phyloP scores from a whole-genome alignment of 257 asterid species.

The Leptodermis oblonga region DNA sequence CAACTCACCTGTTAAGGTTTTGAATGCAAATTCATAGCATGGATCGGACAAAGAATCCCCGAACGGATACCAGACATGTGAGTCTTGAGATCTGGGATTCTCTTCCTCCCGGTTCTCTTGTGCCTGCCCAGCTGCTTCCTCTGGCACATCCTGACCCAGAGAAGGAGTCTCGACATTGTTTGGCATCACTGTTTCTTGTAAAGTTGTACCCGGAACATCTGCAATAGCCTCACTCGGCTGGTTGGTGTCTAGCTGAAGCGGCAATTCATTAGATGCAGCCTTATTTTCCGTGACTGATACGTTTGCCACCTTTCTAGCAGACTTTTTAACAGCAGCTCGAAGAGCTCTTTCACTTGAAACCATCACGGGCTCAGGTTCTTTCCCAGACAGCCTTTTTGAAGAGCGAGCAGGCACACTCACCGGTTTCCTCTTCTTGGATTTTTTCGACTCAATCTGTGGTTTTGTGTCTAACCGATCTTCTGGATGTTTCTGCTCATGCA shows the following conservation, averaged over 20 bases:
- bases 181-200: conserved; percentile 10
- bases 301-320: not conserved
- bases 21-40: conserved; percentile 39
- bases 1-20: conserved; percentile 46
- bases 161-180: not conserved
- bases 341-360: conserved; percentile 22
- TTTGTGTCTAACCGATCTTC: conserved; percentile 9
- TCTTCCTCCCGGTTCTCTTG: conserved; percentile 21
- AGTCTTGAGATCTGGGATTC: conserved; percentile 14
- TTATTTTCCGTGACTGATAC: not conserved
- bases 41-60: conserved; percentile 40
- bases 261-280: conserved; percentile 11
- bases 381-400: conserved; percentile 34
- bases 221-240: not conserved
- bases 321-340: conserved; percentile 21
- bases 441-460: conserved; percentile 3
- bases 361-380: conserved; percentile 24
- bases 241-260: conserved; percentile 16
- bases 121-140: conserved; percentile 11
- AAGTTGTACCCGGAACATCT: conserved; percentile 8
- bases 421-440: conserved; percentile 15
- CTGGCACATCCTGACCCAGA: conserved; percentile 10
- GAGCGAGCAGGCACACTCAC: conserved; percentile 19
- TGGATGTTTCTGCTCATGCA: conserved; percentile 23
- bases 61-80: conserved; percentile 21